Evolutionary conservation across 192 early-diverging fungal genomes (phyloP).

Genomic region (Coemansia sp.): DNA sequence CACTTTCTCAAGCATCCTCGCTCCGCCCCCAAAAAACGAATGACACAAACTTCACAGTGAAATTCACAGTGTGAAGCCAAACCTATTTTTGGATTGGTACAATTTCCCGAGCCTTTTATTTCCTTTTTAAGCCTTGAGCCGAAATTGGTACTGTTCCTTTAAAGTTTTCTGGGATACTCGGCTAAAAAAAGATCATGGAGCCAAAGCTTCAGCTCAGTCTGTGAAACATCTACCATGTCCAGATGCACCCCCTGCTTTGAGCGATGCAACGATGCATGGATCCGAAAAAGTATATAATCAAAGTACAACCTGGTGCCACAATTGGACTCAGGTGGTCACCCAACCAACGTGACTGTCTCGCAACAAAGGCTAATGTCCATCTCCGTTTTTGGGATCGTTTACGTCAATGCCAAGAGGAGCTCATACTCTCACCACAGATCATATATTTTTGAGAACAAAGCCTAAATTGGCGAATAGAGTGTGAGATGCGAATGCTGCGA

Average conservation of each 20-base stretch:
- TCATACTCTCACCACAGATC: no score
- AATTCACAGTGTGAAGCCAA: neutral
- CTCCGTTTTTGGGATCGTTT: no score
- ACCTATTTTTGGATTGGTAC: neutral
- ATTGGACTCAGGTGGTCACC: neutral
- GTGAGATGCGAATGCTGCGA: no score
- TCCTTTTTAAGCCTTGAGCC: no score
- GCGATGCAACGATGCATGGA: neutral
- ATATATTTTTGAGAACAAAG: no score
- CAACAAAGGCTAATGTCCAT: neutral
- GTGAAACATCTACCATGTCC: neutral
- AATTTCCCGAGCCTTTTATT: neutral
- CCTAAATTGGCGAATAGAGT: no score
- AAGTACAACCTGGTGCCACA: neutral
- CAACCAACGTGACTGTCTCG: neutral
- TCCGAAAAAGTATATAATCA: no score
- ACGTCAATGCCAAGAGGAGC: no score
- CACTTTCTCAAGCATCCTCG: no score
- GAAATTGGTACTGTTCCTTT: no score
- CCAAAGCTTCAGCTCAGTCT: neutral
- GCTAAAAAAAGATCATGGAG: neutral
- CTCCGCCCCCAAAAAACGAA: no score
- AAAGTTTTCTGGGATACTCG: no score
- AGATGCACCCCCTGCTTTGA: neutral
- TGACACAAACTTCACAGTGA: neutral